These are phyloP conservation scores for Starmerella stellata DNA, from an alignment of 805 yeast species.

Conservation along the genomic window DNA sequence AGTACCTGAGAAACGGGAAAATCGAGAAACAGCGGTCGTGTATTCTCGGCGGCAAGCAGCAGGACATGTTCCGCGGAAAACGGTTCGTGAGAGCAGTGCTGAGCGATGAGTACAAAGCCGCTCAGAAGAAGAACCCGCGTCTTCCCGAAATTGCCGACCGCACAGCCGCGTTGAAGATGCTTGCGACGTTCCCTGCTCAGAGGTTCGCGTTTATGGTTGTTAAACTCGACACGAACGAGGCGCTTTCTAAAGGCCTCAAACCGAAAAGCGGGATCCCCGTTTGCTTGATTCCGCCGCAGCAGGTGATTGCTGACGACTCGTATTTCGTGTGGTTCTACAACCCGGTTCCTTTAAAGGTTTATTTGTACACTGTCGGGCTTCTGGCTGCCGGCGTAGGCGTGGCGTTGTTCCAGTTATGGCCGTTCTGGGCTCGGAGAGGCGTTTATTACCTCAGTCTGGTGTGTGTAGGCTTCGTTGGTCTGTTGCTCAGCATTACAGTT, in stretches of 20 bases:
- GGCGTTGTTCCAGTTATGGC: slow-evolving; percentile 89
- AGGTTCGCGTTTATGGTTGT: slow-evolving; percentile 59
- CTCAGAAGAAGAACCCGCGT: slow-evolving; percentile 26
- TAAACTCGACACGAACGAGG: slow-evolving; percentile 42
- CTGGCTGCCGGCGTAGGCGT: slow-evolving; percentile 47
- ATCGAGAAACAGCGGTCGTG: slow-evolving; percentile 72
- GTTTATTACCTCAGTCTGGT: slow-evolving; percentile 81
- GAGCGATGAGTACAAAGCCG: slow-evolving; percentile 48
- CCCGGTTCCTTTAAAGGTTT: slow-evolving; percentile 49
- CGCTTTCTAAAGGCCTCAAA: slow-evolving; percentile 54
- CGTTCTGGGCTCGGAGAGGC: slow-evolving; percentile 66
- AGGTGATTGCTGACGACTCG: slow-evolving; percentile 26
- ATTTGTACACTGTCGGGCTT: slow-evolving; percentile 27
- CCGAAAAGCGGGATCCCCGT: slow-evolving; percentile 41
- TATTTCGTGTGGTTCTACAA: slow-evolving; percentile 75
- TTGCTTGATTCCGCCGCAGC: slow-evolving; percentile 23
- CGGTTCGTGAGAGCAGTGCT: slow-evolving; percentile 63
- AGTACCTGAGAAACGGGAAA: slow-evolving; percentile 44
- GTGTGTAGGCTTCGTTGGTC: slow-evolving; percentile 50
- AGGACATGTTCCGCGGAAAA: slow-evolving; percentile 70
- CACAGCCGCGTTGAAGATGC: slow-evolving; percentile 41
- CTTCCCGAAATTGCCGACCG: slow-evolving; percentile 35
- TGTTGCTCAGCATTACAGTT: slow-evolving; percentile 62
- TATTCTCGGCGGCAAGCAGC: slow-evolving; percentile 45
- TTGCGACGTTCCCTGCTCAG: slow-evolving; percentile 50